phyloP scores from a whole-genome alignment of 164 flowering plant genomes.

The Brasenia schreberi region DNA sequence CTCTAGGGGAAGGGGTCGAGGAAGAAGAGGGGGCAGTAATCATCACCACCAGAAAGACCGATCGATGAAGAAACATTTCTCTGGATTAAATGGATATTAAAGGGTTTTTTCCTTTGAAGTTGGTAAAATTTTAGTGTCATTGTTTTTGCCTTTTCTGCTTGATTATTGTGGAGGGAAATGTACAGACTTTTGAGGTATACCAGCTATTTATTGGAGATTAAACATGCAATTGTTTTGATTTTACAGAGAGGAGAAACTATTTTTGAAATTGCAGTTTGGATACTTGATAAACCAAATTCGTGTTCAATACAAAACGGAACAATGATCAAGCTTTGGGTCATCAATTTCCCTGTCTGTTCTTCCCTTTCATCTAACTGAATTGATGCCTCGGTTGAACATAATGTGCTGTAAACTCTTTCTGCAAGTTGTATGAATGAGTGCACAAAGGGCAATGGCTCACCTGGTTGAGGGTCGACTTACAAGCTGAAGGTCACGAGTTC shows the following conservation, averaged over 20 bases:
- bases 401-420: too few species aligned
- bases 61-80: slow-evolving; percentile 62
- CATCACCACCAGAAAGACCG: slow-evolving; percentile 44
- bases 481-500: too few species aligned
- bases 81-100: slow-evolving; percentile 42
- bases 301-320: background rate
- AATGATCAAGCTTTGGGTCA: background rate
- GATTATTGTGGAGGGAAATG: background rate
- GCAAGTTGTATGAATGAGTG: too few species aligned
- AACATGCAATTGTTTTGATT: background rate
- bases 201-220: background rate
- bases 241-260: too few species aligned
- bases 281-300: background rate
- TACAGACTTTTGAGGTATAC: background rate
- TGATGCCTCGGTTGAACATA: too few species aligned
- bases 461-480: too few species aligned
- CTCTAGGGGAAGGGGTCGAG: slow-evolving; percentile 23
- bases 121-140: too few species aligned
- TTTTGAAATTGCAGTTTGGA: too few species aligned
- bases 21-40: slow-evolving; percentile 27
- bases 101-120: background rate
- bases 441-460: too few species aligned
- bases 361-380: background rate
- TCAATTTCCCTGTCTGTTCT: background rate
- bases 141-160: background rate